Evolutionary conservation across 345 rosid genomes (phyloP).

Genomic region (Lumnitzera racemosa): DNA sequence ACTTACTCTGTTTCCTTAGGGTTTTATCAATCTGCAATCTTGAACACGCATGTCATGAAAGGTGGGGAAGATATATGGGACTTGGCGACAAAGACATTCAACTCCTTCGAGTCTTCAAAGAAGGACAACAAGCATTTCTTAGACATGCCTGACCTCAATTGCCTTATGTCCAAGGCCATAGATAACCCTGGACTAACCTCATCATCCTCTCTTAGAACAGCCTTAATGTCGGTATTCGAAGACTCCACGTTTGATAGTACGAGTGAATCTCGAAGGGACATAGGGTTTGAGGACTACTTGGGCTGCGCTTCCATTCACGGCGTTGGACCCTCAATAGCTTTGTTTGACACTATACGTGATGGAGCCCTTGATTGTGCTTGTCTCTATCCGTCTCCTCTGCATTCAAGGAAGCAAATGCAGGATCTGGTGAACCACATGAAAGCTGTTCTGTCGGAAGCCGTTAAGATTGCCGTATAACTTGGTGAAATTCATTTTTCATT

Average conservation of each 20-base stretch:
- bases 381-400: conserved; percentile 71
- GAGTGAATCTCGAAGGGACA: conserved; percentile 8
- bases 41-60: conserved; percentile 54
- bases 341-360: conserved; percentile 55
- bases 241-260: conserved; percentile 39
- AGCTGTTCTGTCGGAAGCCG: too few relatives aligned
- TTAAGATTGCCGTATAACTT: too few relatives aligned
- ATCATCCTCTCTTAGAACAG: conserved; percentile 54
- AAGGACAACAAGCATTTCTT: conserved; percentile 61
- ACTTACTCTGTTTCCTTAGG: conserved; percentile 24
- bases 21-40: conserved; percentile 66
- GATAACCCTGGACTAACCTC: conserved; percentile 69
- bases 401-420: conserved; percentile 69
- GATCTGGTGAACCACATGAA: conserved; percentile 42
- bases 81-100: conserved; percentile 43
- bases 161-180: conserved; percentile 71
- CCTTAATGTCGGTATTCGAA: conserved; percentile 64
- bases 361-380: conserved; percentile 56
- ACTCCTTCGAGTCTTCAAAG: conserved; percentile 40
- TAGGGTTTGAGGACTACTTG: conserved; percentile 46
- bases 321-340: conserved; percentile 54
- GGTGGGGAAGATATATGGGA: conserved; percentile 59
- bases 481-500: too few relatives aligned
- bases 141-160: conserved; percentile 70
- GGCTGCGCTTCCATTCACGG: conserved; percentile 73